Conservation (phyloP, 257 asterid species). For the Solanum infundibuliforme region DNA sequence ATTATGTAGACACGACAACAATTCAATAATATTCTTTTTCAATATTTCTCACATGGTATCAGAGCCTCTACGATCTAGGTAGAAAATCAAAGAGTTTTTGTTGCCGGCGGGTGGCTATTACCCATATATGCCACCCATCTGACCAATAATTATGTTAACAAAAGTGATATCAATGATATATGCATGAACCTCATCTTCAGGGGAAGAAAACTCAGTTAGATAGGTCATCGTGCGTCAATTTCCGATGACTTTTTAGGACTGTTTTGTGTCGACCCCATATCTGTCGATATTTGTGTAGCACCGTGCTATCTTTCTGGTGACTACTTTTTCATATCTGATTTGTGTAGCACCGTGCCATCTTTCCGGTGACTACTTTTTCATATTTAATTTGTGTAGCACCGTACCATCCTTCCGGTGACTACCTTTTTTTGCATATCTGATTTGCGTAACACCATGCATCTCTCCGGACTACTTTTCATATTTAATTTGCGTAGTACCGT, state of each 20-base stretch:
- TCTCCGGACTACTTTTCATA: not conserved
- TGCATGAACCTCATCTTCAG: not conserved
- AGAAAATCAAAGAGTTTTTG: not conserved
- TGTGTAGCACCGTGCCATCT: not conserved
- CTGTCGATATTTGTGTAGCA: not conserved
- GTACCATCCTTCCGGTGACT: not conserved
- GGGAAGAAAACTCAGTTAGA: not conserved
- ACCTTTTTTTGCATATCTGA: not conserved
- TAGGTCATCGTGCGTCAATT: not conserved
- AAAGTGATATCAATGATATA: not conserved
- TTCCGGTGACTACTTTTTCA: not conserved
- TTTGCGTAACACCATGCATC: not conserved
- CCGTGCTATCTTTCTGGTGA: not conserved
- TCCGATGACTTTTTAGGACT: not conserved
- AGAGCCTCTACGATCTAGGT: not conserved
- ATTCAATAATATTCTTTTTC: not conserved
- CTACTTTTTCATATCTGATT: not conserved
- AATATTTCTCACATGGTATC: not conserved
- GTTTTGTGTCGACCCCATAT: not conserved
- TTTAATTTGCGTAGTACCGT: not conserved
- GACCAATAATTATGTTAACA: not conserved
- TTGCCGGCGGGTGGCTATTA: not conserved
- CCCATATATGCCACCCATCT: not conserved
- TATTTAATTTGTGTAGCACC: too few relatives aligned
- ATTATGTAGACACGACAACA: not conserved